Base-by-base conservation (phyloP, 192 early-diverging fungal species). In the Cetraspora pellucida region DNA sequence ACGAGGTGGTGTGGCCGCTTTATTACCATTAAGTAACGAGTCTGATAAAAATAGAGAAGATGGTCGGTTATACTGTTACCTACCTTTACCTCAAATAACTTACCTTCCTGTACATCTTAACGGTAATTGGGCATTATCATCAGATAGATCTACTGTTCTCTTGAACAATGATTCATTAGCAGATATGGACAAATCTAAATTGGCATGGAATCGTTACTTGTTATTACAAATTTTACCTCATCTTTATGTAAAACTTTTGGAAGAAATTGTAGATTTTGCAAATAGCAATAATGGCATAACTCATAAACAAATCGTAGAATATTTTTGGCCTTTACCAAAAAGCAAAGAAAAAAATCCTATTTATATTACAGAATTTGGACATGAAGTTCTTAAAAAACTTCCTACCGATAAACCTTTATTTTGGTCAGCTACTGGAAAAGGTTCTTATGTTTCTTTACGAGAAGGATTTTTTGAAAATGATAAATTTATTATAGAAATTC, bases 91-190 rank as follows among this genome's bases (percentile, higher is more conserved):
- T 13, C 71, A 82, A 8, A 1, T 5, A 1, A 80, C 83, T 3
- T 49, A 43, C 3, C 14, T 82, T 11, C 71, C 75, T 10, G 81
- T 84, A n/a, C 81, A 84, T 47, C 44, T 82, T 27, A 81, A 84
- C 65, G 83, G 81, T 5, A 67, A 16, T 0, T 84, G 81, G 66
- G 83, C 77, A 1, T 21, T 78, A 44, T 69, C 63, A 9, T 80
- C 81, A 9, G 72, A 75, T 50, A 74, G 83, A 13, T 72, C 77
- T 30, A 64, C 16, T 2, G 23, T 82, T 4, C 21, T 66, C 10
- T 43, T 66, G 8, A 43, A 37, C 10, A 43, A 66, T 44, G 64
- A 37, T 66, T 14, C 11, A 2, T 27, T 45, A 5, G 11, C 64
- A 25, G 64, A 66, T 43, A 66, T 21, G 27, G 31, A 66, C 44